Percentiles rank a stretch among this genome's conserved stretches.
Conservation (phyloP, 192 early-diverging fungal genomes). For the Dissophora globulifera region DNA sequence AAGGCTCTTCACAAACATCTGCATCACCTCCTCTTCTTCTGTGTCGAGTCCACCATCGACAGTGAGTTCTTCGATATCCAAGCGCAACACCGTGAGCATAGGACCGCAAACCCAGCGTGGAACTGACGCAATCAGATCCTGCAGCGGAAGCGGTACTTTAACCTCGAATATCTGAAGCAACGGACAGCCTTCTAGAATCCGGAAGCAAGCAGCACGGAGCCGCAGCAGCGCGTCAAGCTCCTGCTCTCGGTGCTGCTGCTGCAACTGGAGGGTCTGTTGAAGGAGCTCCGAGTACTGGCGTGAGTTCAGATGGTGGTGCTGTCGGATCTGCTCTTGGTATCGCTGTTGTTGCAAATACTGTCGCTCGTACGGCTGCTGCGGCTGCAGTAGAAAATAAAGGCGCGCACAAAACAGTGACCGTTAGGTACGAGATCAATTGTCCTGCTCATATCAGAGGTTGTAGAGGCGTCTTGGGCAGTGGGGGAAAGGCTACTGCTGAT, state of each 20-base stretch:
- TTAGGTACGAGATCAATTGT: not conserved
- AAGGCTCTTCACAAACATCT: conserved; percentile 39
- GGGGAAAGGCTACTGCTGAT: too few relatives aligned
- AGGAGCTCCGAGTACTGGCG: not conserved
- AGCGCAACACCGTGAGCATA: conserved; percentile 1
- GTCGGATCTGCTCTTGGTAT: conserved; percentile 4
- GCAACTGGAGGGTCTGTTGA: not conserved
- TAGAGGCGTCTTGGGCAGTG: too few relatives aligned
- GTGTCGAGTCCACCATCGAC: conserved; percentile 13
- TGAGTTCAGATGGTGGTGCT: conserved; percentile 2
- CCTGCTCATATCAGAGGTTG: too few relatives aligned
- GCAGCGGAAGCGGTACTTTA: conserved; percentile 14
- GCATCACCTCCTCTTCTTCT: conserved; percentile 44
- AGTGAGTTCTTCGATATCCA: conserved; percentile 31
- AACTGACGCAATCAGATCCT: conserved; percentile 18
- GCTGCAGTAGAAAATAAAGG: not conserved
- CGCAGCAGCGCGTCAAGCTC: not conserved
- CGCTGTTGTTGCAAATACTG: conserved; percentile 11
- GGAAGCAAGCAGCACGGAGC: conserved; percentile 7
- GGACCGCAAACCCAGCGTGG: conserved; percentile 19
- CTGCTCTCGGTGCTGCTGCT: conserved; percentile 8
- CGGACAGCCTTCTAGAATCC: conserved; percentile 13
- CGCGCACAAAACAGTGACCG: not conserved
- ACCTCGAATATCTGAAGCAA: conserved; percentile 16
- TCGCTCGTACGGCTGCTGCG: not conserved